Evolutionary conservation across 768 basidiomycete genomes (phyloP), one percentile per base, ranked within the genome.

Genomic region (Macrolepiota fuliginosa): DNA sequence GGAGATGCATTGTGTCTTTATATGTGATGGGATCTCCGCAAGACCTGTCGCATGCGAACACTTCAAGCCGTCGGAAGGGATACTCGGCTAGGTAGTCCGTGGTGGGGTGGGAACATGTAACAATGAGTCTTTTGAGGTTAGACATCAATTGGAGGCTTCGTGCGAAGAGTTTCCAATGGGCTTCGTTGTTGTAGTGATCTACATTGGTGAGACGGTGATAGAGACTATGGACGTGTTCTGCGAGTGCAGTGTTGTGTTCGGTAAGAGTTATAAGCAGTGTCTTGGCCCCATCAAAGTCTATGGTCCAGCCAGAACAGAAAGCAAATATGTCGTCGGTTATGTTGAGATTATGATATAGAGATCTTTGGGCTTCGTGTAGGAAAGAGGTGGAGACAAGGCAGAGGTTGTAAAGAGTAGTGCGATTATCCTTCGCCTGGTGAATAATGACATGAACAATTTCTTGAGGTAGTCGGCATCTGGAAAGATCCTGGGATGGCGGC

Each of bases 331-430:
- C 56, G 12, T 56, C 45, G 9, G 56, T 46, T 24, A 56, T 56
- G 32, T 56, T 56, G 56, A 56, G 24, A 17, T 46, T 25, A 0
- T 24, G 42, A 32, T 56, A 56, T 11, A 56, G 32, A 3, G n/a
- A 11, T 35, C 5, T 29, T 15, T 47, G 56, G 7, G 56, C 56
- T 22, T 56, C 37, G 10, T 42, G n/a, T 9, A 56, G 45, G 10
- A 36, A 36, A 9, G 56, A 32, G 9, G 25, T 56, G 27, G 56
- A 56, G 15, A 56, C 56, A 27, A 56, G 56, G n/a, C 56, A 56
- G 45, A 56, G 56, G 29, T 46, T 56, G 37, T 36, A 56, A 19
- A 56, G 56, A 4, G 29, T 56, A 4, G 15, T 12, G 5, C 12
- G 56, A 13, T 56, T 6, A 10, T 42, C 19, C 19, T 36, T 22